phyloP scores from a whole-genome alignment of 2,329 filamentous ascomycete species.

The Myrmaecium sp. region DNA sequence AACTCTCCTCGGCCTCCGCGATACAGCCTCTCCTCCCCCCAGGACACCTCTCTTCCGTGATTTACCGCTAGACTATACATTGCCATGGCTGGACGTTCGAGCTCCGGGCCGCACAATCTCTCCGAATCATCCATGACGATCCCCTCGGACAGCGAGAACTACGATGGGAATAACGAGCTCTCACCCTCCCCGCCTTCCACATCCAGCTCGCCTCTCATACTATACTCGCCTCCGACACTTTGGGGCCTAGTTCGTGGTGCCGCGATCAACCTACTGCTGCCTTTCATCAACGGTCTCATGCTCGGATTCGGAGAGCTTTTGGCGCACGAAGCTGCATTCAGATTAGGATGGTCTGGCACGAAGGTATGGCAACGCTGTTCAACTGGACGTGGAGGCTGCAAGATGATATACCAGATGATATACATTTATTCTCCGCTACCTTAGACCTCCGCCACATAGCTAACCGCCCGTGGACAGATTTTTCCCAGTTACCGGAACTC shows the following conservation, averaged over 20 bases:
- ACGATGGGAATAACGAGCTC: conserved; percentile 46
- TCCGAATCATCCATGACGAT: conserved; percentile 61
- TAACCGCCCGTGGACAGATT: too few species aligned
- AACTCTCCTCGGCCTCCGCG: too few species aligned
- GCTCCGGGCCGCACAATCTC: conserved; percentile 33
- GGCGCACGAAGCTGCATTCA: conserved; percentile 86
- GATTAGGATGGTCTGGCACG: conserved; percentile 83
- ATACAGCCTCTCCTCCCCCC: too few species aligned
- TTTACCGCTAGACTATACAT: neutral
- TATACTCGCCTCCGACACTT: conserved; percentile 77
- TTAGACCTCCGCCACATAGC: neutral
- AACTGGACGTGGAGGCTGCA: conserved; percentile 1
- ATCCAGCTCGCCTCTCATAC: conserved; percentile 50
- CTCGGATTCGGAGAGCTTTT: conserved; percentile 92
- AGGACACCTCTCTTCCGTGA: neutral
- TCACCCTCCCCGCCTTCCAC: conserved; percentile 44
- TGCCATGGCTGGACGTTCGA: conserved; percentile 37
- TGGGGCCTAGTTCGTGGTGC: conserved; percentile 76
- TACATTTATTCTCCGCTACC: conserved; percentile 2
- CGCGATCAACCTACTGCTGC: conserved; percentile 87
- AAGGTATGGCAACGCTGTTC: conserved; percentile 46
- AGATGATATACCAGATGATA: neutral
- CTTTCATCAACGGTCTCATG: conserved; percentile 97
- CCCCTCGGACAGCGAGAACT: conserved; percentile 69
- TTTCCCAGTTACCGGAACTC: too few species aligned